Percentiles rank a stretch among this genome's conserved stretches.
Evolutionary conservation across 306 rosid species (phyloP).

Genomic region (Casuarina cunninghamiana): DNA sequence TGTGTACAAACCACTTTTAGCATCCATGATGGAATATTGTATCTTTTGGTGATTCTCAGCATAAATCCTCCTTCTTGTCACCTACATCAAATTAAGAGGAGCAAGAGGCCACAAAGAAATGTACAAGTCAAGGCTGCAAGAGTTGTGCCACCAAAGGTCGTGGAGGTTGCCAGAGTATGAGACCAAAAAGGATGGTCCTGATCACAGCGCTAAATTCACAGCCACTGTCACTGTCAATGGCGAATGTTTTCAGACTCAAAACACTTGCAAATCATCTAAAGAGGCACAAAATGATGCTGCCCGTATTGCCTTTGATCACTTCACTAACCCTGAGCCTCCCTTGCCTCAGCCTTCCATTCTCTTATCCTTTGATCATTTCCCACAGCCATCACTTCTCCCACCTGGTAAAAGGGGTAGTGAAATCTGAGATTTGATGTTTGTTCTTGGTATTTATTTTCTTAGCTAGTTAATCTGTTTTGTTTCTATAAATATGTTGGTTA

Average conservation of each 20-base stretch:
- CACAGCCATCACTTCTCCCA: constrained; percentile 23
- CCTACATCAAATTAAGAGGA: too few relatives aligned
- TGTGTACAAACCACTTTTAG: too few relatives aligned
- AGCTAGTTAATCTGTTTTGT: too few relatives aligned
- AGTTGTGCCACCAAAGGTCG: constrained; percentile 43
- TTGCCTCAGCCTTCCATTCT: background rate
- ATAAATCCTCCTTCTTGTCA: background rate
- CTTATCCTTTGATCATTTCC: constrained; percentile 7
- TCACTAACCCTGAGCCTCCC: constrained; percentile 21
- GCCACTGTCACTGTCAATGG: constrained; percentile 42
- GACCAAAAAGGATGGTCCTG: constrained; percentile 37
- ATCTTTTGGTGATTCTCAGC: background rate
- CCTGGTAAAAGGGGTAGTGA: constrained; percentile 8
- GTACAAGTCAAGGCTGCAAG: constrained; percentile 64
- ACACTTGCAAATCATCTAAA: constrained; percentile 28
- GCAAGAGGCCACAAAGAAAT: constrained; percentile 18
- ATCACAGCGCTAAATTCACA: constrained; percentile 46
- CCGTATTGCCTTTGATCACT: constrained; percentile 48
- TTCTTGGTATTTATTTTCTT: background rate
- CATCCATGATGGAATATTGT: too few relatives aligned
- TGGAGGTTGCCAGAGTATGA: constrained; percentile 50
- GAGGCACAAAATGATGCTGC: constrained; percentile 67
- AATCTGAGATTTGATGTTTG: background rate
- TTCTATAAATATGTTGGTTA: background rate
- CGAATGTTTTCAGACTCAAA: constrained; percentile 1